Evolutionary conservation across 1,139 yeast species (phyloP).

Genomic region (Entelexis paramagnoliae): DNA sequence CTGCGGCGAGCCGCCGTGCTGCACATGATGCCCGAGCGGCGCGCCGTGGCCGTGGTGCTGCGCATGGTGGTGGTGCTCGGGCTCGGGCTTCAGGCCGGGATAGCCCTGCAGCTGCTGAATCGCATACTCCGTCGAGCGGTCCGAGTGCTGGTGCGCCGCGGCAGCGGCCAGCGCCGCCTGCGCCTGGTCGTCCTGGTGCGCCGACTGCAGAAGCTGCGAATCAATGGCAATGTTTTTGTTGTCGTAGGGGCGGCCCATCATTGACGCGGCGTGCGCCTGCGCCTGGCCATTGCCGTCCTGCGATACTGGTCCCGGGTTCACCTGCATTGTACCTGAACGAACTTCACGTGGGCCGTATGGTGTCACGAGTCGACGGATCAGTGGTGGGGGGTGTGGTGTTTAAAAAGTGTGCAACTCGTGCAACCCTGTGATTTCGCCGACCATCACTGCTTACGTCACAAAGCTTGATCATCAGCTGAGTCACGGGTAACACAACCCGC

Average conservation of each 20-base stretch:
- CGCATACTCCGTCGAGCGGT: constrained; percentile 23
- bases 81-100: constrained; percentile 19
- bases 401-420: constrained; percentile 8
- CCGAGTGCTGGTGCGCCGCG: constrained; percentile 21
- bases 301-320: constrained; percentile 21
- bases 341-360: constrained; percentile 22
- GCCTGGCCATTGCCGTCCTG: constrained; percentile 17
- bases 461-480: constrained; percentile 1
- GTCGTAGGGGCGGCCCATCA: constrained; percentile 22
- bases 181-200: constrained; percentile 21
- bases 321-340: constrained; percentile 17
- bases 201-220: constrained; percentile 20
- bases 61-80: constrained; percentile 12
- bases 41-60: constrained; percentile 5
- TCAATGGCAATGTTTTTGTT: constrained; percentile 21
- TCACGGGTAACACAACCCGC: background rate
- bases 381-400: background rate
- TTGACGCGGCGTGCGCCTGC: constrained; percentile 14
- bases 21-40: constrained; percentile 5
- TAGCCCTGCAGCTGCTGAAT: constrained; percentile 23
- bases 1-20: constrained; percentile 9
- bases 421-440: constrained; percentile 3
- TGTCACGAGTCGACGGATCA: constrained; percentile 18
- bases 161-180: constrained; percentile 21
- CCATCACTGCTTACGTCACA: background rate